Base-by-base conservation (phyloP, 2,329 filamentous ascomycete species). In the Colletotrichum tabaci region DNA sequence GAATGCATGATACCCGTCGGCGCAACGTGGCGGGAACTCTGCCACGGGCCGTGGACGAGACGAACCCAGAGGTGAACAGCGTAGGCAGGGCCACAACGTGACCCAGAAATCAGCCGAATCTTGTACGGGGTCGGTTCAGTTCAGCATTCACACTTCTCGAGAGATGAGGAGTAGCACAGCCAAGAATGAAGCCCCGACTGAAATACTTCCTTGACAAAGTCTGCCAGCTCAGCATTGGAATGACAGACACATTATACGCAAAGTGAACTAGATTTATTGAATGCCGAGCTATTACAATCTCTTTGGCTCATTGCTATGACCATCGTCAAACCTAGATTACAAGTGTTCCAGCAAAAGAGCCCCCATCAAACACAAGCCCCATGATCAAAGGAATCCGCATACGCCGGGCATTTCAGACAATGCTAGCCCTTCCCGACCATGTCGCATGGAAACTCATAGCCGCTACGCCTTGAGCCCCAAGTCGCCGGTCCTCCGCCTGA, bases 271-370 rank as follows among this genome's bases (percentile, higher is more conserved):
- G 13, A 67, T 64, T 12, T 47, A 58, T 55, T 64, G 6, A 64
- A 55, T 53, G 53, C 60, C 60, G 42, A 60, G 40, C 30, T 68
- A 61, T 49, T 69, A 26, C 69, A 72, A 72, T 64, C 23, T 68
- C n/a, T 49, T 53, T 64, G 60, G 58, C 65, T 69, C 65, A 50
- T 58, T 72, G 65, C 53, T 61, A 50, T 64, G 53, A 61, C 69
- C 66, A 26, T 68, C 47, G 65, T 55, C 58, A 40, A 30, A 60
- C 58, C 38, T 69, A 8, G 40, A 46, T 55, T 64, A 64, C 46
- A 52, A 56, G n/a, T 46, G 38, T 10, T 23, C 64, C 57, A n/a
- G n/a, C 40, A 42, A 60, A 64, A 35, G 7, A 30, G 7, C 8
- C 30, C 44, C 53, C 26, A 50, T 23, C 4, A 38, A 61, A 40